phyloP scores from a whole-genome alignment of 306 rosid genomes.

The Oxytropis ochrocephala region DNA sequence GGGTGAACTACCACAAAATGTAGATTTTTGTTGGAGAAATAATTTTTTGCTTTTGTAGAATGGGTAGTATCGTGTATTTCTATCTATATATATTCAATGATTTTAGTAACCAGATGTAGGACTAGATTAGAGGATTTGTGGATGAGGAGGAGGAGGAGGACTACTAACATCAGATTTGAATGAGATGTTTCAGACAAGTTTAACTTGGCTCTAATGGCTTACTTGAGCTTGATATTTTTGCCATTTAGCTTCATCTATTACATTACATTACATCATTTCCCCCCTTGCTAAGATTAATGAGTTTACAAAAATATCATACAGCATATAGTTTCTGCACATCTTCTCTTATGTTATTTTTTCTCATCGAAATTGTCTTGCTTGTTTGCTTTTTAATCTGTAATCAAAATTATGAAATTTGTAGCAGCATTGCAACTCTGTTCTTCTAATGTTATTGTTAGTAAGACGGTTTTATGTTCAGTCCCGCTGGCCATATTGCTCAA shows the following conservation, averaged over 20 bases:
- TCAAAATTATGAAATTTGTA: not conserved
- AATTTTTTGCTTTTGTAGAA: not conserved
- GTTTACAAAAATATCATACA: not conserved
- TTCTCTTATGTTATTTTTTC: too few relatives aligned
- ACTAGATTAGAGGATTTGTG: slow-evolving; percentile 3
- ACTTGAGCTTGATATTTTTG: not conserved
- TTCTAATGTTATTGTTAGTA: not conserved
- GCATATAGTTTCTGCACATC: not conserved
- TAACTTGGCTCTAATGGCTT: not conserved
- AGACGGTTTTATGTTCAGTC: not conserved
- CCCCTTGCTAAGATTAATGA: not conserved
- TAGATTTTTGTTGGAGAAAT: not conserved
- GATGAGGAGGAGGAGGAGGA: slow-evolving; percentile 4
- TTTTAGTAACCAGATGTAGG: not conserved
- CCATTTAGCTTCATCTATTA: not conserved
- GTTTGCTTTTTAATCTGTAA: not conserved
- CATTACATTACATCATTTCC: not conserved
- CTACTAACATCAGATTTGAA: slow-evolving; percentile 2
- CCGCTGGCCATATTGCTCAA: not conserved
- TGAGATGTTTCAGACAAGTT: not conserved
- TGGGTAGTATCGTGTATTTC: not conserved
- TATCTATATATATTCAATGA: not conserved
- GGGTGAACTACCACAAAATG: not conserved
- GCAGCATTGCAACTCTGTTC: not conserved
- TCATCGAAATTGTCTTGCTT: too few relatives aligned